Percentiles rank a stretch among this genome's conserved stretches.
Conservation (phyloP, 2,329 filamentous ascomycete genomes). For the Ustulina deusta region DNA sequence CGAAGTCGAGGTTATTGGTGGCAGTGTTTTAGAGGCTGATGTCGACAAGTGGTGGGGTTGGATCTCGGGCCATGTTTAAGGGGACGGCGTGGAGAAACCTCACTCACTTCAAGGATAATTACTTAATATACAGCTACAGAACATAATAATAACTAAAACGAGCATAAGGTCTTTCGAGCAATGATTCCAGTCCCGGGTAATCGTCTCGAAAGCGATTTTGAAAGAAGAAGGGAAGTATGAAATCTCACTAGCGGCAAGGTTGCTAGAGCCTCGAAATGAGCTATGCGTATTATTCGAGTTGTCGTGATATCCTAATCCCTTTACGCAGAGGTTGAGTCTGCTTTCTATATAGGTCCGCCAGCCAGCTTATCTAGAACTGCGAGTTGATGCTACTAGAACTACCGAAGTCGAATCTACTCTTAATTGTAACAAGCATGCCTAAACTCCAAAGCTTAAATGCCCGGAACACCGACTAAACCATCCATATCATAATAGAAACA, state of each 20-base stretch:
- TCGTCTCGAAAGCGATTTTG: background rate
- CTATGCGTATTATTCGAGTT: constrained; percentile 17
- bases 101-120: constrained; percentile 7
- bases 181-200: constrained; percentile 1
- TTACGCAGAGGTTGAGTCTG: constrained; percentile 53
- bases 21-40: constrained; percentile 76
- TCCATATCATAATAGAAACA: constrained; percentile 5
- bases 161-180: background rate
- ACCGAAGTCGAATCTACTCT: constrained; percentile 15
- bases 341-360: constrained; percentile 24
- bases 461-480: constrained; percentile 23
- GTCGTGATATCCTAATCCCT: constrained; percentile 21
- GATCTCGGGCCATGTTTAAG: constrained; percentile 81
- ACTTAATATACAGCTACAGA: constrained; percentile 21
- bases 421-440: constrained; percentile 6
- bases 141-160: constrained; percentile 9
- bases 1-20: constrained; percentile 80
- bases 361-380: constrained; percentile 34
- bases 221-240: background rate
- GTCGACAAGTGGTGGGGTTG: constrained; percentile 90
- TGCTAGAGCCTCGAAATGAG: background rate
- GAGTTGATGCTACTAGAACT: constrained; percentile 41
- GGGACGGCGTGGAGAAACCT: background rate
- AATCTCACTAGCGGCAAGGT: background rate
- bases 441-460: constrained; percentile 29